Percentiles rank a stretch among this genome's conserved stretches.
phyloP scores from a whole-genome alignment of 352 stramenopile genomes.

The Globisporangium polare region DNA sequence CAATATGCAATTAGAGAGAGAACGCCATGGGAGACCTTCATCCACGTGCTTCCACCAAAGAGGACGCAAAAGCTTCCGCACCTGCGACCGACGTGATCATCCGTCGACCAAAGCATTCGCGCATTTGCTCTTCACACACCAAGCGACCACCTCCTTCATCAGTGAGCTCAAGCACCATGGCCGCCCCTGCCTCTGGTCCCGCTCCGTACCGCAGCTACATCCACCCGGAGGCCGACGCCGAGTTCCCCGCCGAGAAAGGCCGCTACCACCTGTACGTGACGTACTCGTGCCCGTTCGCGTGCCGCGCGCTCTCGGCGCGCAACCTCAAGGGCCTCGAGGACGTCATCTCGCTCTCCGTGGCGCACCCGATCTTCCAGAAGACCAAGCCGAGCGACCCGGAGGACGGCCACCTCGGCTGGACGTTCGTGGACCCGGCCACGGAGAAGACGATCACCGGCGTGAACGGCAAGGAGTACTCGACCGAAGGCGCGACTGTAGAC shows the following conservation, averaged over 20 bases:
- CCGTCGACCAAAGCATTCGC: not conserved
- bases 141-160: not conserved
- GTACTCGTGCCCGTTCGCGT: constrained; percentile 85
- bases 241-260: constrained; percentile 33
- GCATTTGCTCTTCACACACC: not conserved
- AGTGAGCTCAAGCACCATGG: not conserved
- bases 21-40: not conserved
- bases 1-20: not conserved
- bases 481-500: constrained; percentile 18
- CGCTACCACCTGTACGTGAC: constrained; percentile 93
- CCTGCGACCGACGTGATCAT: not conserved
- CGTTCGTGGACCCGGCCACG: constrained; percentile 22
- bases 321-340: constrained; percentile 91
- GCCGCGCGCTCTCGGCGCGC: constrained; percentile 58
- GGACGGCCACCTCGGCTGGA: constrained; percentile 36
- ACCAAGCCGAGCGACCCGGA: constrained; percentile 34
- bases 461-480: constrained; percentile 21
- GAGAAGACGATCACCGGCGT: not conserved
- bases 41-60: not conserved
- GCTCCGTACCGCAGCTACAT: constrained; percentile 21
- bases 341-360: constrained; percentile 83
- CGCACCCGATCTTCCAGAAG: constrained; percentile 47
- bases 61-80: not conserved
- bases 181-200: not conserved
- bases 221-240: constrained; percentile 15